Base-by-base conservation (phyloP, 148 eudicot species). In the Camellia japonica region DNA sequence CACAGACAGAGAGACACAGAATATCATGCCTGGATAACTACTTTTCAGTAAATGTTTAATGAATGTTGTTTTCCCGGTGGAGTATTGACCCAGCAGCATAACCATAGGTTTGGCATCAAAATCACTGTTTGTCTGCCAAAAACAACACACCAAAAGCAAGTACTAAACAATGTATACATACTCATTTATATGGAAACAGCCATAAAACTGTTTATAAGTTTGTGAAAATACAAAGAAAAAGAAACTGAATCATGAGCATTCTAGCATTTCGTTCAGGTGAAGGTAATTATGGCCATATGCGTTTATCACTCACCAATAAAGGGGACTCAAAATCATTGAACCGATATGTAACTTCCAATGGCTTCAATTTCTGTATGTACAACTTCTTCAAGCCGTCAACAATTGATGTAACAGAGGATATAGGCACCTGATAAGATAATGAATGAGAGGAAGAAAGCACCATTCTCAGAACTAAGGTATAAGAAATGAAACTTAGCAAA, bases 101-200 rank as follows among this genome's bases (percentile, higher is more conserved):
- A 96, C 99, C 99, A 96, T 96, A 3, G 99, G 99, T 83, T 93
- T 96, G n/a, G 97, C 98, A 82, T 96, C 99, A 88, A 96, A 96
- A 83, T 96, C 99, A 79, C 98, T 96, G 68, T 81, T 92, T 78
- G 93, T 81, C 99, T 96, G 78, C 70, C 75, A 81, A 79, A 65
- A 6, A 49, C 41, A 65, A 64, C 23, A 71, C 18, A 62, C 10
- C 58, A 46, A 54, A 19, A 51, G 23, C 5, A 43, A 58, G 54
- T 16, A 19, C 10, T 63, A 41, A 65, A 20, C 68, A 72, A 20
- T 10, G 12, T 19, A 19, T 49, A 54, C 9, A 16, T 4, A 18
- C 52, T 41, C 20, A 7, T 52, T 51, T 38, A 38, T 19, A 20
- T 30, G 47, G 5, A 38, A 58, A 67, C 10, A 59, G 47, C 20